Conservation (phyloP, 140 eudicot genomes). For the Oenanthe javanica region DNA sequence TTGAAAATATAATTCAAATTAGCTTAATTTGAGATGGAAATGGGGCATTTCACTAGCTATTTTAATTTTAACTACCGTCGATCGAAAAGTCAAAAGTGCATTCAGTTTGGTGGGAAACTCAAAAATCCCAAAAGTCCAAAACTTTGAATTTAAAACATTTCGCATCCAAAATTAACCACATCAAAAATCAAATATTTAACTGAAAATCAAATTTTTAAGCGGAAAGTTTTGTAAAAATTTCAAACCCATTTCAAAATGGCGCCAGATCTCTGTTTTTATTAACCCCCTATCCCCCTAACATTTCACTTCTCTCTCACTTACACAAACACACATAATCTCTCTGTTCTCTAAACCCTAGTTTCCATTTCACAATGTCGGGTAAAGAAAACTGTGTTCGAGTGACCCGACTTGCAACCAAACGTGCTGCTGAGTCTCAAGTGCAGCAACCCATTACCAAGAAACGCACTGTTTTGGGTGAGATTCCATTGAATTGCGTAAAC, state of each 20-base stretch:
- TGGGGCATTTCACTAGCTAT: too few species aligned
- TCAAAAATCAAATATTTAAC: not conserved
- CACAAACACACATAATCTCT: not conserved
- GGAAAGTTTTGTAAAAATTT: slow-evolving; percentile 2
- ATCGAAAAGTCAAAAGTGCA: too few species aligned
- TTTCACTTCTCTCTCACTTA: not conserved
- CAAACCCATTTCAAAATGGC: slow-evolving; percentile 28
- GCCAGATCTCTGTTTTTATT: slow-evolving; percentile 20
- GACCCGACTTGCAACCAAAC: slow-evolving; percentile 60
- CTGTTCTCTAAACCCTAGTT: not conserved
- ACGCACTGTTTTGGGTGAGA: slow-evolving; percentile 77
- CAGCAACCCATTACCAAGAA: slow-evolving; percentile 36
- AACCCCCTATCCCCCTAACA: slow-evolving; percentile 6
- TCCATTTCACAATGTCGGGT: slow-evolving; percentile 36
- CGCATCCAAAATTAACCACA: not conserved
- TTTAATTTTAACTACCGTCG: too few species aligned
- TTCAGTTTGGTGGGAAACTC: too few species aligned
- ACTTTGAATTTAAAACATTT: too few species aligned
- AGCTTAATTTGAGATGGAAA: too few species aligned
- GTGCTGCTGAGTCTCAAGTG: slow-evolving; percentile 39
- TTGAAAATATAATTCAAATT: too few species aligned
- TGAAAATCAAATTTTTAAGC: slow-evolving; percentile 5
- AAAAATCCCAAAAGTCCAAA: too few species aligned
- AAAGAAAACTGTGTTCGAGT: slow-evolving; percentile 42
- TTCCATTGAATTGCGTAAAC: slow-evolving; percentile 14